Percentiles rank a stretch among this genome's conserved stretches.
These are phyloP conservation scores for Vitis riparia DNA, from an alignment of 164 flowering plant genomes.

Conservation along the genomic window DNA sequence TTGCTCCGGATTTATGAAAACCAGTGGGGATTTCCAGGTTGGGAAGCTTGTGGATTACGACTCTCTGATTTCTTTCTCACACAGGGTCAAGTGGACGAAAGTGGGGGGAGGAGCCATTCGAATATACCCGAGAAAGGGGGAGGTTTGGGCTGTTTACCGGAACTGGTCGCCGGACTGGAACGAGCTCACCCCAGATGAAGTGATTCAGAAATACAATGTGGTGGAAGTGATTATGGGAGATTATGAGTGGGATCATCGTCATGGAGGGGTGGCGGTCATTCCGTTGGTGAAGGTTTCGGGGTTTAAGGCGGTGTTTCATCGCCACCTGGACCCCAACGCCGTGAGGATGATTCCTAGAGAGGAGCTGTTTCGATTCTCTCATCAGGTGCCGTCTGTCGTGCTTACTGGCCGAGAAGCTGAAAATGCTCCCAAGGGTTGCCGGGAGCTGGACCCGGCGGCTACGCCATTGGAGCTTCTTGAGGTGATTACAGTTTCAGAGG, in stretches of 20 bases:
- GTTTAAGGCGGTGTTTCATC: conserved; percentile 39
- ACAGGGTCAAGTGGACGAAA: conserved; percentile 36
- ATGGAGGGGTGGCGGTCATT: conserved; percentile 26
- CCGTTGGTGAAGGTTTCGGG: conserved; percentile 47
- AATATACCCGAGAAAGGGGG: conserved; percentile 50
- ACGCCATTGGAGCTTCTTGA: conserved; percentile 44
- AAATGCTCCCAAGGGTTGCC: conserved; percentile 34
- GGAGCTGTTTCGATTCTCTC: conserved; percentile 47
- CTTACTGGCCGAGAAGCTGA: conserved; percentile 37
- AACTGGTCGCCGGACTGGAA: conserved; percentile 63
- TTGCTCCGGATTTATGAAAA: no score
- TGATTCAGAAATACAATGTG: conserved; percentile 44
- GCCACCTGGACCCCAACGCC: conserved; percentile 15
- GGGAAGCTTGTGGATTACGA: conserved; percentile 23
- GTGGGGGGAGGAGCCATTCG: conserved; percentile 32
- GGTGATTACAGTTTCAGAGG: conserved; percentile 15
- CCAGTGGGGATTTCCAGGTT: conserved; percentile 7
- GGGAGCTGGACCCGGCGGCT: conserved; percentile 47
- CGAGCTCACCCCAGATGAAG: conserved; percentile 40
- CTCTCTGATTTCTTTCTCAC: conserved; percentile 44
- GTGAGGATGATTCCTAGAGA: conserved; percentile 29
- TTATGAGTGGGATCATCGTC: conserved; percentile 18
- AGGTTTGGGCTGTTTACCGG: conserved; percentile 56
- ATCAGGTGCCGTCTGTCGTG: conserved; percentile 43
- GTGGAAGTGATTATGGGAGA: conserved; percentile 44